A percentile compares a stretch with the other conserved stretches of the same genome.
Evolutionary conservation across 352 stramenopile genomes (phyloP).

Genomic region (Phytophthora fragariaefolia): DNA sequence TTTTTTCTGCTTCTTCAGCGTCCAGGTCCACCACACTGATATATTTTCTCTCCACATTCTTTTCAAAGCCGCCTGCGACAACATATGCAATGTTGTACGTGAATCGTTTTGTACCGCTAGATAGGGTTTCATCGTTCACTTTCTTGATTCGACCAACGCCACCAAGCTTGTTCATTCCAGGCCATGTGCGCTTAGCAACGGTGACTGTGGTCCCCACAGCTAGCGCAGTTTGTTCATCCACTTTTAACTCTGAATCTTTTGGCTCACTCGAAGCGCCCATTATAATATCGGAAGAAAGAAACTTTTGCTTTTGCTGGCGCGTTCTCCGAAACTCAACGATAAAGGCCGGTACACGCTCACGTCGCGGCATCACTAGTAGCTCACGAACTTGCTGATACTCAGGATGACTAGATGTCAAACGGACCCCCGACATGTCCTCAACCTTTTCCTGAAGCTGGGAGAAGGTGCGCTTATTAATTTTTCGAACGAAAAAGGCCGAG

Average conservation of each 20-base stretch:
- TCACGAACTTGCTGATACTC: conserved; percentile 48
- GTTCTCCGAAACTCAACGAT: conserved; percentile 59
- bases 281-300: conserved; percentile 67
- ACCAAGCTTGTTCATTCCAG: conserved; percentile 88
- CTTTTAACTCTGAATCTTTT: conserved; percentile 40
- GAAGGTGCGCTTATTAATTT: conserved; percentile 52
- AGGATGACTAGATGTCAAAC: conserved; percentile 35
- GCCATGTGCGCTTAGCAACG: conserved; percentile 85
- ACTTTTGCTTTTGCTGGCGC: conserved; percentile 60
- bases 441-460: conserved; percentile 36
- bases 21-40: conserved; percentile 70
- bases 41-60: conserved; percentile 83
- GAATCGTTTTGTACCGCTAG: conserved; percentile 50
- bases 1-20: conserved; percentile 39
- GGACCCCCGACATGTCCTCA: conserved; percentile 48
- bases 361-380: conserved; percentile 51
- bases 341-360: conserved; percentile 50
- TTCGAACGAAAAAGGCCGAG: conserved; percentile 63
- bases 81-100: conserved; percentile 76
- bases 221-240: conserved; percentile 56
- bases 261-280: conserved; percentile 50
- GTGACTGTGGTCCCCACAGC: conserved; percentile 67
- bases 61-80: conserved; percentile 75
- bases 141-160: conserved; percentile 72
- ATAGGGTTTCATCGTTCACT: conserved; percentile 51